Evolutionary conservation across 495 filamentous ascomycete genomes (phyloP).

Genomic region (Chaetomium cochliodes): DNA sequence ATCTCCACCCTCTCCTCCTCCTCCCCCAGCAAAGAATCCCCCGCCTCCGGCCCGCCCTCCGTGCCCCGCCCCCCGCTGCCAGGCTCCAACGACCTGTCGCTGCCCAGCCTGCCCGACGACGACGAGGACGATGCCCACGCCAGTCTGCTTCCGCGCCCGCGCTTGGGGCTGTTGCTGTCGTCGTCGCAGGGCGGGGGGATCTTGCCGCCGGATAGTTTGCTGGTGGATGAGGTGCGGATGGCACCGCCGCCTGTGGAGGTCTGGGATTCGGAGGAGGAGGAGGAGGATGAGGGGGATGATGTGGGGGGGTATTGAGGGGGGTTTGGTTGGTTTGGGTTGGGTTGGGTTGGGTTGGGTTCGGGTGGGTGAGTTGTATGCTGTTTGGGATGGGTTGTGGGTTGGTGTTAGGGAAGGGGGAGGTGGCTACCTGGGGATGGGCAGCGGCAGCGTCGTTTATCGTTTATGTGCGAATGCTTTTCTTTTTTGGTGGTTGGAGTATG

Average conservation of each 20-base stretch:
- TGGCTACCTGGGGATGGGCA: too few species aligned
- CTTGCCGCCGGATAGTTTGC: constrained; percentile 55
- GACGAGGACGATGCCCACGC: background rate
- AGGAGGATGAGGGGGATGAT: too few species aligned
- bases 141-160: constrained; percentile 8
- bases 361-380: too few species aligned
- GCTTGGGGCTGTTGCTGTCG: background rate
- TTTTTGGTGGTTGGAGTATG: too few species aligned
- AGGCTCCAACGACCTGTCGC: constrained; percentile 20
- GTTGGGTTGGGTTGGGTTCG: background rate
- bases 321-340: background rate
- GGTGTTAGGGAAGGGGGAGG: too few species aligned
- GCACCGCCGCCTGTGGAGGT: constrained; percentile 42
- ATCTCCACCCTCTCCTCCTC: constrained; percentile 22
- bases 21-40: background rate
- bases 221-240: constrained; percentile 48
- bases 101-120: constrained; percentile 19
- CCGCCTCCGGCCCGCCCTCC: constrained; percentile 19
- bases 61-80: constrained; percentile 25
- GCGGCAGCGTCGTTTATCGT: too few species aligned
- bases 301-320: background rate
- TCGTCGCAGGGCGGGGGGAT: constrained; percentile 40
- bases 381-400: background rate
- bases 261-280: constrained; percentile 51
- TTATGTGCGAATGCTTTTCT: too few species aligned